Conservation (phyloP, 768 basidiomycete species). For the Trametes cubensis region DNA sequence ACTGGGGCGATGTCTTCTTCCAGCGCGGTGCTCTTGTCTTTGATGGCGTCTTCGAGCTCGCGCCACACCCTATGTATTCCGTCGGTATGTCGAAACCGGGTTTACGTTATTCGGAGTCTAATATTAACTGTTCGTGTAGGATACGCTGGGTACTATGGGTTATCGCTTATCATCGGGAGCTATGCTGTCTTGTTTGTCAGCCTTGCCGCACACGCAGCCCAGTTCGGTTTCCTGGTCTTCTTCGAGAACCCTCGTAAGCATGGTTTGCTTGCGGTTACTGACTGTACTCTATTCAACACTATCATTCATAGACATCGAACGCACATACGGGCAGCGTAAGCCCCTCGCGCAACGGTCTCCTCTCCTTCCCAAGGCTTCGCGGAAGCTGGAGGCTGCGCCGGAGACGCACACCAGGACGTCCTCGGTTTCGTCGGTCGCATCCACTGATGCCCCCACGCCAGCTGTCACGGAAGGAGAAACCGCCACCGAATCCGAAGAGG, state of each 20-base stretch:
- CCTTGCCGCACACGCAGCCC: constrained; percentile 91
- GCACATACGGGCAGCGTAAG: constrained; percentile 91
- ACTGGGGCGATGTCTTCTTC: constrained; percentile 94
- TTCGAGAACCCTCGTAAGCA: constrained; percentile 96
- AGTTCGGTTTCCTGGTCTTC: constrained; percentile 93
- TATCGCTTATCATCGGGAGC: constrained; percentile 87
- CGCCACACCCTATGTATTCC: constrained; percentile 96
- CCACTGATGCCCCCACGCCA: constrained; percentile 49
- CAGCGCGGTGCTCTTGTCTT: constrained; percentile 93
- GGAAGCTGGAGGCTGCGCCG: constrained; percentile 19
- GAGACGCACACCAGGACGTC: constrained; percentile 29
- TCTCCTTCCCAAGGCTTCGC: constrained; percentile 36
- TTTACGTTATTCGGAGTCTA: not conserved
- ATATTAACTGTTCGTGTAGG: constrained; percentile 44
- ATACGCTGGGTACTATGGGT: constrained; percentile 97
- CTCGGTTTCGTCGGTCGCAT: constrained; percentile 27
- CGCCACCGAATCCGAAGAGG: constrained; percentile 67
- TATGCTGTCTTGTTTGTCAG: constrained; percentile 91
- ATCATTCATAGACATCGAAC: constrained; percentile 31
- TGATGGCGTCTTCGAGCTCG: constrained; percentile 96
- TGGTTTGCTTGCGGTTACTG: not conserved
- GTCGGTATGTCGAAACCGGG: constrained; percentile 50
- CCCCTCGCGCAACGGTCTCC: constrained; percentile 86
- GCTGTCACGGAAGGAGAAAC: constrained; percentile 72
- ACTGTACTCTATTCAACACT: not conserved